Evolutionary conservation across 2,329 filamentous ascomycete genomes (phyloP).

Genomic region (Cladosporium sp.): DNA sequence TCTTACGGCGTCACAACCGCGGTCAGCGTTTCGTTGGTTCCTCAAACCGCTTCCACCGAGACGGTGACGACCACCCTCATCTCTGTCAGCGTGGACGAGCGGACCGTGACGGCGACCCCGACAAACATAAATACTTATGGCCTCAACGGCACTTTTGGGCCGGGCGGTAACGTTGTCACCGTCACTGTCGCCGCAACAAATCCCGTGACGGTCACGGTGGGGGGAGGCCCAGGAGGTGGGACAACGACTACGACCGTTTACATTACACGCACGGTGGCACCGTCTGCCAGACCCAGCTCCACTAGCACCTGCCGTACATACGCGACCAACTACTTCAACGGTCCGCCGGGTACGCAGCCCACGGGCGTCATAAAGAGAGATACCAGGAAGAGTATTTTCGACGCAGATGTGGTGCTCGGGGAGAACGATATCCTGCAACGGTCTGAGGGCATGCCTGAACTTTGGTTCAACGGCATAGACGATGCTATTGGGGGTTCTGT

Average conservation of each 20-base stretch:
- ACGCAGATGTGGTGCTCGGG: constrained; percentile 12
- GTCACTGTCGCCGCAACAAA: constrained; percentile 16
- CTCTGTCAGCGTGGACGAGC: constrained; percentile 12
- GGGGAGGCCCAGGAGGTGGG: constrained; percentile 1
- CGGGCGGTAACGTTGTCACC: constrained; percentile 17
- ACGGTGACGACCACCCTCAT: constrained; percentile 18
- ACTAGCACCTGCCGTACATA: constrained; percentile 23
- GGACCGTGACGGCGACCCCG: constrained; percentile 16
- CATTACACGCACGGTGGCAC: constrained; percentile 9
- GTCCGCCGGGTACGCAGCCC: constrained; percentile 14
- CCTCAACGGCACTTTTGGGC: neutral
- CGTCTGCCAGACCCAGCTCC: constrained; percentile 8
- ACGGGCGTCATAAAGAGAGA: constrained; percentile 6
- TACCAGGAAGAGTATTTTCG: constrained; percentile 20
- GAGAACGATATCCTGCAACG: constrained; percentile 2
- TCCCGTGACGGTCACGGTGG: neutral
- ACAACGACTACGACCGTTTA: constrained; percentile 15
- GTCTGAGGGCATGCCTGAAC: constrained; percentile 3
- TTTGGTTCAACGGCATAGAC: constrained; percentile 5
- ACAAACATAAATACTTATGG: neutral
- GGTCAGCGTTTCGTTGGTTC: constrained; percentile 12
- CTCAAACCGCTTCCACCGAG: constrained; percentile 6
- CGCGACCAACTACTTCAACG: constrained; percentile 26
- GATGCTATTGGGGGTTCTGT: neutral
- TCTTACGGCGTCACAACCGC: constrained; percentile 25